Evolutionary conservation across 352 stramenopile species (phyloP).

Genomic region (Phytopythium mirpurense): DNA sequence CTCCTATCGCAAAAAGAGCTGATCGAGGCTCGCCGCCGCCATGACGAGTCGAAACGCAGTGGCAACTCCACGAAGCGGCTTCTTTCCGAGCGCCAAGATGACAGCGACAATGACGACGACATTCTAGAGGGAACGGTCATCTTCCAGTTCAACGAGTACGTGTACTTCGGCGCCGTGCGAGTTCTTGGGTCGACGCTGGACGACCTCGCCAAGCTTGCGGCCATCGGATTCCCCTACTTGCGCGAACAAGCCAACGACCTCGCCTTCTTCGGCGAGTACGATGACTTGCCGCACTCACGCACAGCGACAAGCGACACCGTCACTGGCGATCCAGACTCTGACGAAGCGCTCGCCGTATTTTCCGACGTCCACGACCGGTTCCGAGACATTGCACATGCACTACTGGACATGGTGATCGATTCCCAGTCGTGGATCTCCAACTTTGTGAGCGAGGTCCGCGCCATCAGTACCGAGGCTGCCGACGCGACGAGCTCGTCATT

Average conservation of each 20-base stretch:
- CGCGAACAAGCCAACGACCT: slow-evolving; percentile 35
- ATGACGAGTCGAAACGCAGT: slow-evolving; percentile 3
- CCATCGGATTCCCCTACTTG: slow-evolving; percentile 34
- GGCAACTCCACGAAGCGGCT: slow-evolving; percentile 7
- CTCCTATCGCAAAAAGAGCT: slow-evolving; percentile 10
- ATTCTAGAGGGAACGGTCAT: slow-evolving; percentile 31
- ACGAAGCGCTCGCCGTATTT: slow-evolving; percentile 11
- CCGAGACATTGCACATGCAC: slow-evolving; percentile 16
- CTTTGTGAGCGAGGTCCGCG: slow-evolving; percentile 43
- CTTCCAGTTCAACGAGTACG: slow-evolving; percentile 65
- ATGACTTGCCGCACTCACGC: slow-evolving; percentile 18
- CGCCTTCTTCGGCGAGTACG: slow-evolving; percentile 24
- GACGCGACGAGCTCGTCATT: slow-evolving; percentile 7
- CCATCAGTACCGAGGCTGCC: slow-evolving; percentile 18
- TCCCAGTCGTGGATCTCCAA: slow-evolving; percentile 48
- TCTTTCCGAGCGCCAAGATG: not conserved
- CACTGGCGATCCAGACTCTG: not conserved
- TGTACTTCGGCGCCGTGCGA: slow-evolving; percentile 35
- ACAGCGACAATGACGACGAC: slow-evolving; percentile 18
- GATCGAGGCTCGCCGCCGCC: not conserved
- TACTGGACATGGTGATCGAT: slow-evolving; percentile 40
- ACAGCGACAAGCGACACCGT: too few species aligned
- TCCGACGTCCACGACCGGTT: slow-evolving; percentile 20
- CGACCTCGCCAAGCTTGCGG: slow-evolving; percentile 33
- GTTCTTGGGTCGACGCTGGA: slow-evolving; percentile 25